Conservation (phyloP, 495 filamentous ascomycete genomes). For the Aspergillus sparsus region DNA sequence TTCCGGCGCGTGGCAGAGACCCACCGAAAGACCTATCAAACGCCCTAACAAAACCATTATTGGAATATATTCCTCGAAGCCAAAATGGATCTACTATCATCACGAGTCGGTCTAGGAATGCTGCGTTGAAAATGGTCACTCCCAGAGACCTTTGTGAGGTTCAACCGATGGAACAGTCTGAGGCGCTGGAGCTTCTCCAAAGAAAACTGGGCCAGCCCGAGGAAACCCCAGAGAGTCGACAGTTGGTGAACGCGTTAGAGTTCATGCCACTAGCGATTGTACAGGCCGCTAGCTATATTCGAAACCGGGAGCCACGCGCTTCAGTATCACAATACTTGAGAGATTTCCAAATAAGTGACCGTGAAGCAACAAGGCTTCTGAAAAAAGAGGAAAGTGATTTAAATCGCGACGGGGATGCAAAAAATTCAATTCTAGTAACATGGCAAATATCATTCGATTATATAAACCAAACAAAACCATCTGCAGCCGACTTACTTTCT, state of each 20-base stretch:
- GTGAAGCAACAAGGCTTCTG: slow-evolving; percentile 35
- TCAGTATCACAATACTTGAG: slow-evolving; percentile 39
- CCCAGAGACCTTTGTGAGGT: slow-evolving; percentile 40
- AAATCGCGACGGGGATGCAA: slow-evolving; percentile 31
- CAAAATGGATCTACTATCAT: slow-evolving; percentile 41
- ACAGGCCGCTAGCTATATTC: slow-evolving; percentile 52
- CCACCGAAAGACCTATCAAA: too few relatives aligned
- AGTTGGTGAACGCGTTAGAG: slow-evolving; percentile 35
- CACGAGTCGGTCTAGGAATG: slow-evolving; percentile 36
- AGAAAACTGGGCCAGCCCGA: slow-evolving; percentile 33
- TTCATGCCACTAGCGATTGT: slow-evolving; percentile 52
- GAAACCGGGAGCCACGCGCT: slow-evolving; percentile 24
- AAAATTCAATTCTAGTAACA: slow-evolving; percentile 47
- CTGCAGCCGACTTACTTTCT: slow-evolving; percentile 43
- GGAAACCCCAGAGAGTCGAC: too few relatives aligned
- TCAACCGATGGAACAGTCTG: slow-evolving; percentile 34
- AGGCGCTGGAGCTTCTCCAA: slow-evolving; percentile 37
- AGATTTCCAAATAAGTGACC: slow-evolving; percentile 35
- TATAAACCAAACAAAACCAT: slow-evolving; percentile 31
- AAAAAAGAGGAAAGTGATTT: slow-evolving; percentile 42
- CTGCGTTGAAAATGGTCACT: slow-evolving; percentile 30
- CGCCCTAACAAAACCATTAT: slow-evolving; percentile 15
- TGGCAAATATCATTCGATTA: slow-evolving; percentile 52
- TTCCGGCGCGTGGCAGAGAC: neutral
- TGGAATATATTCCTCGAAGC: slow-evolving; percentile 42